Evolutionary conservation across 2,329 filamentous ascomycete genomes (phyloP), one percentile per base, ranked within the genome.

Genomic region (Epichloe sibirici): DNA sequence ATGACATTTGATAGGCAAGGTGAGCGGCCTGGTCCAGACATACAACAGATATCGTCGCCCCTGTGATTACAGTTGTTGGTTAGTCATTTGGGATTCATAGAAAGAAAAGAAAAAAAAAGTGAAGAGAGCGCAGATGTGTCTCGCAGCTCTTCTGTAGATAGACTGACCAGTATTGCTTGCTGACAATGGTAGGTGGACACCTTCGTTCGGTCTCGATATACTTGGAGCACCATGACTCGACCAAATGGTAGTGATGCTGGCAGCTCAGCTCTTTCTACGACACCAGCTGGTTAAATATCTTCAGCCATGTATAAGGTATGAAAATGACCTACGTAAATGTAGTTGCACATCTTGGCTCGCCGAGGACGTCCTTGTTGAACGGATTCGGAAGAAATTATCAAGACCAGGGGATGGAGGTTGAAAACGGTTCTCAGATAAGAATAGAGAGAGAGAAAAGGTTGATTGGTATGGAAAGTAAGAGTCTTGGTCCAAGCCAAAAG

Each of bases 241-340:
- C 71, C 56, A 71, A 62, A 57, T 77, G 75, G 65, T 74, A 75
- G 62, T 77, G 73, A 51, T 70, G 68, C 56, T 74, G 69, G 56
- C 75, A 77, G 63, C 74, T 74, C 55, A 77, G 69, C 55, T 77
- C 72, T 54, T 75, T 74, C 74, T 76, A 23, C 13, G 34, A 37
- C 5, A 11, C 11, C 6, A 12, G 45, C 40, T 28, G 35, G 44
- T 53, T 21, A 54, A 52, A 31, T 28, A 47, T 11, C 12, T 5
- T 5, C n/a, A 13, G 43, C 9, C 8, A 25, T 43, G 35, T 6
- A 3, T 3, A 4, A 6, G 21, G 37, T 37, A 17, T 28, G 4
- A 40, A 39, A 17, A 23, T 17, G 25, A 62, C 69, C 55, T 63
- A 73, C 71, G 58, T 75, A 74, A 52, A 74, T 76, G 61, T 74